Conservation (phyloP, 148 eudicot genomes). For the Pouteria glomerata region DNA sequence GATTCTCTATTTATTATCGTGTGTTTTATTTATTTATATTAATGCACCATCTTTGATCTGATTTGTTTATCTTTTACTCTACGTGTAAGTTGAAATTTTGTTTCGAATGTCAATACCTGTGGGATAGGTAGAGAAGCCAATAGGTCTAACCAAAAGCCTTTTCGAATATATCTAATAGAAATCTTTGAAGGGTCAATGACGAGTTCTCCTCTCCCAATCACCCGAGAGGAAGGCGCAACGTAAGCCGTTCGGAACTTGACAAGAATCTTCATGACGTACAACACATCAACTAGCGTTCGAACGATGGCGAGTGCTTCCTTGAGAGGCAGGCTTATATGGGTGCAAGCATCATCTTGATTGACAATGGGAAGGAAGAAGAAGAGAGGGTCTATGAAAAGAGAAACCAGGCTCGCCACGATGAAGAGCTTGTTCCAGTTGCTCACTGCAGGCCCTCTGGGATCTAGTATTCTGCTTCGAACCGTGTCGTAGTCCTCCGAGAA, state of each 20-base stretch:
- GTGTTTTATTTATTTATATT: too few species aligned
- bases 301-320: constrained; percentile 11
- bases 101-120: constrained; percentile 21
- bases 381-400: constrained; percentile 20
- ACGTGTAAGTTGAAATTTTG: too few species aligned
- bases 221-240: constrained; percentile 22
- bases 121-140: constrained; percentile 27
- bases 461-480: background rate
- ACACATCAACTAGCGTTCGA: constrained; percentile 7
- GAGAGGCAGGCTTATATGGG: background rate
- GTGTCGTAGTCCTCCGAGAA: constrained; percentile 3
- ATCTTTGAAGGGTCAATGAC: constrained; percentile 22
- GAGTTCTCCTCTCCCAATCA: constrained; percentile 27
- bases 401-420: background rate
- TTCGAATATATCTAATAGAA: constrained; percentile 15
- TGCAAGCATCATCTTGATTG: constrained; percentile 12
- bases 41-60: too few species aligned
- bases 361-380: constrained; percentile 20
- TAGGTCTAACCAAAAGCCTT: constrained; percentile 18
- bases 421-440: constrained; percentile 4
- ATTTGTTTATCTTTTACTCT: too few species aligned
- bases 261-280: constrained; percentile 15
- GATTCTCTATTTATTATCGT: too few species aligned
- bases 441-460: background rate
- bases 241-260: constrained; percentile 24